Percentiles rank a stretch among this genome's conserved stretches.
Evolutionary conservation across 768 basidiomycete species (phyloP).

Genomic region (Rhizopogon sp.): DNA sequence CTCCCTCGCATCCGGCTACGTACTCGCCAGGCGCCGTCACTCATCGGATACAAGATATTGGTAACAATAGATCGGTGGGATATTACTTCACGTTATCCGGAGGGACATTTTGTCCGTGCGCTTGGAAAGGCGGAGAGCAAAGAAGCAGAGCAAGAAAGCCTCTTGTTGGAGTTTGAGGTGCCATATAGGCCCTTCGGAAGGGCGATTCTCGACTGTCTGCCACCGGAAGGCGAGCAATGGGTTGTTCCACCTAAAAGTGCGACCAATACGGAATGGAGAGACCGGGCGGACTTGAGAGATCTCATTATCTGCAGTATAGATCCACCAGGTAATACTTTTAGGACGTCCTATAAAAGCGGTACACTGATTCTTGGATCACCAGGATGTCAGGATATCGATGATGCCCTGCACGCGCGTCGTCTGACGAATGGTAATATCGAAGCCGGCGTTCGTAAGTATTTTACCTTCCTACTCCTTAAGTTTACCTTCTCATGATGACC

Average conservation of each 20-base stretch:
- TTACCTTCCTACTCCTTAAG: not conserved
- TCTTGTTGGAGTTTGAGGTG: constrained; percentile 92
- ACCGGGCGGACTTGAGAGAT: constrained; percentile 82
- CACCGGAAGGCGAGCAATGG: constrained; percentile 87
- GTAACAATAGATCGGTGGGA: constrained; percentile 96
- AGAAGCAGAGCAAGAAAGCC: constrained; percentile 92
- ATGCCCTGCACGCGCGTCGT: constrained; percentile 86
- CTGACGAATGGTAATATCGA: constrained; percentile 94
- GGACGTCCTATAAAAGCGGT: not conserved
- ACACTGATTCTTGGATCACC: constrained; percentile 6
- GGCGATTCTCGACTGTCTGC: constrained; percentile 89
- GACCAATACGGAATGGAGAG: constrained; percentile 59
- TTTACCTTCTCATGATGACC: not conserved
- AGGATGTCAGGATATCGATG: constrained; percentile 98
- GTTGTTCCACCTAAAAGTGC: constrained; percentile 76
- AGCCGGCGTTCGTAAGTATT: constrained; percentile 90
- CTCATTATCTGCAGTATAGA: constrained; percentile 94
- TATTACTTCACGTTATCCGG: constrained; percentile 81
- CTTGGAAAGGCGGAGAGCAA: constrained; percentile 90
- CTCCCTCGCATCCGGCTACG: constrained; percentile 92
- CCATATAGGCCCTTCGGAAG: constrained; percentile 96
- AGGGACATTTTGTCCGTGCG: constrained; percentile 93
- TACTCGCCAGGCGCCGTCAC: constrained; percentile 87
- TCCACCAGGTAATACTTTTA: constrained; percentile 64
- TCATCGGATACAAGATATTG: constrained; percentile 91